Evolutionary conservation across 1,139 yeast genomes (phyloP).

Genomic region (Pichiaceae sp.): DNA sequence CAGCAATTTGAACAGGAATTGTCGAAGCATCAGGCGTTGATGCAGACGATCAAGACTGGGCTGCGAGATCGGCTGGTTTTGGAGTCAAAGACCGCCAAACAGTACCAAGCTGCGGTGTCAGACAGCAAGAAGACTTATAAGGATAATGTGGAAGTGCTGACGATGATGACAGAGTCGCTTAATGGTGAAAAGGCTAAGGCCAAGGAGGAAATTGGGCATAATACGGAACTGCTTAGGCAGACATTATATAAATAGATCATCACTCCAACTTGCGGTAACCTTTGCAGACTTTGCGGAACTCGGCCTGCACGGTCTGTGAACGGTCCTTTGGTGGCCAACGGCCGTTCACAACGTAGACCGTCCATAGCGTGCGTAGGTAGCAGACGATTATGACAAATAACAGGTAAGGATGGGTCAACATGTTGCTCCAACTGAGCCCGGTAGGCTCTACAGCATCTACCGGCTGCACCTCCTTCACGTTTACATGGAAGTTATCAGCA

Average conservation of each 20-base stretch:
- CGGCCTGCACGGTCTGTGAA: no score
- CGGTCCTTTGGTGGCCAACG: no score
- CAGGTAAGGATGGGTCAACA: conserved; percentile 1
- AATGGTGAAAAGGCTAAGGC: no score
- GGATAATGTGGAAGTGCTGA: conserved; percentile 7
- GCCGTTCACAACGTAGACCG: conserved; percentile 4
- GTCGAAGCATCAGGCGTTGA: conserved; percentile 12
- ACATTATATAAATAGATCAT: no score
- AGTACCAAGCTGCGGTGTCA: conserved; percentile 9
- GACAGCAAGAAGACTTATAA: conserved; percentile 8
- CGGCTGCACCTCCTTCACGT: neutral
- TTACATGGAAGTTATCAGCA: conserved; percentile 5
- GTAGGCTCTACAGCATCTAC: neutral
- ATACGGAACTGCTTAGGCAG: no score
- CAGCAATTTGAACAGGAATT: conserved; percentile 16
- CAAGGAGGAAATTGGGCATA: no score
- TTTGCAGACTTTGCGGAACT: no score
- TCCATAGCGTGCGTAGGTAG: conserved; percentile 3
- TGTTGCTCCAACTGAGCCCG: conserved; percentile 2
- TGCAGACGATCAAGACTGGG: conserved; percentile 9
- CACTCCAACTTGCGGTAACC: no score
- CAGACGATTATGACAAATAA: neutral
- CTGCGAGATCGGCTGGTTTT: conserved; percentile 10
- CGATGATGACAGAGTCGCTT: no score
- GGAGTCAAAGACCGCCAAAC: conserved; percentile 10